phyloP scores from a whole-genome alignment of 2,329 filamentous ascomycete genomes.

The Aspergillus neotritici region DNA sequence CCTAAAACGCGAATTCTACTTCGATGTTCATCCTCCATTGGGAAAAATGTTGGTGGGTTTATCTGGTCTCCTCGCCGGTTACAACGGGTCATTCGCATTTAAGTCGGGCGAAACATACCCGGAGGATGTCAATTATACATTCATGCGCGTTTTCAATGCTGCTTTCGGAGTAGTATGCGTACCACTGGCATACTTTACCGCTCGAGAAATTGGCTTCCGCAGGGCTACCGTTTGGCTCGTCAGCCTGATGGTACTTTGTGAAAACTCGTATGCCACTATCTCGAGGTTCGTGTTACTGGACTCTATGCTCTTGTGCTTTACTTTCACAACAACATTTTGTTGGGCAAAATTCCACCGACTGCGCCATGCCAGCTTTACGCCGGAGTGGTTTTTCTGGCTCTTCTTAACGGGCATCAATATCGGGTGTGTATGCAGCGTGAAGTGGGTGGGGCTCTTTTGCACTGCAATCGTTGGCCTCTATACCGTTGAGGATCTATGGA shows the following conservation, averaged over 20 bases:
- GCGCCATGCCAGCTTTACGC: conserved; percentile 76
- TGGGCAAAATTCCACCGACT: conserved; percentile 95
- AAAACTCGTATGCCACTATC: conserved; percentile 99
- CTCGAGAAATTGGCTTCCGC: conserved; percentile 80
- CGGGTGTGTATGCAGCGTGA: conserved; percentile 96
- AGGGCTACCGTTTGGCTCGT: conserved; percentile 89
- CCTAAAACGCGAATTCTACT: conserved; percentile 98
- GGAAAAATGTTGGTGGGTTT: conserved; percentile 98
- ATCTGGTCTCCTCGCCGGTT: conserved; percentile 91
- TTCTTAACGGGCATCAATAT: conserved; percentile 91
- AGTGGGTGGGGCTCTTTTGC: conserved; percentile 94
- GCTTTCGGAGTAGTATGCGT: conserved; percentile 89
- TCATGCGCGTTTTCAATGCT: conserved; percentile 97
- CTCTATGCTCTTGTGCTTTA: conserved; percentile 97
- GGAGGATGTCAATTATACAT: conserved; percentile 88
- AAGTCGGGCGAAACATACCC: conserved; percentile 97
- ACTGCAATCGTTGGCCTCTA: conserved; percentile 93
- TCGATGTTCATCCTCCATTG: conserved; percentile 90
- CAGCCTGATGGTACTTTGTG: conserved; percentile 93
- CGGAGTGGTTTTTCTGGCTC: conserved; percentile 92
- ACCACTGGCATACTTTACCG: conserved; percentile 91
- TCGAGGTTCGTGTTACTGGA: conserved; percentile 97
- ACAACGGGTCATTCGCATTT: conserved; percentile 99
- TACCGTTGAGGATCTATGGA: conserved; percentile 94
- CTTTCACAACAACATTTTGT: conserved; percentile 94